phyloP scores from a whole-genome alignment of 192 early-diverging fungal species.

The Backusella morwellensis region DNA sequence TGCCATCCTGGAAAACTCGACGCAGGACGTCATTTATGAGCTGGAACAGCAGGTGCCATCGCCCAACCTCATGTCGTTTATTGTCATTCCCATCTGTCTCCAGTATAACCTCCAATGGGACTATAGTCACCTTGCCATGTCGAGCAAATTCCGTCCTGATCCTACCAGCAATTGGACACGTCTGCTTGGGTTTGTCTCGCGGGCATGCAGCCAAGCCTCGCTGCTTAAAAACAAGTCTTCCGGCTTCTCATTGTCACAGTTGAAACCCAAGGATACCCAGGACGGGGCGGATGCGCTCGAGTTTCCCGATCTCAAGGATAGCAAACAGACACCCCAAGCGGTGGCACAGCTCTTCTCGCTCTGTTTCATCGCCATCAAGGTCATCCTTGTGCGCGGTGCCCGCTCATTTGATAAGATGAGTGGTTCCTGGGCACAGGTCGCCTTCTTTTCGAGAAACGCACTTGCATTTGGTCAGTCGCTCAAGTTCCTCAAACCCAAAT shows the following conservation, averaged over 20 bases:
- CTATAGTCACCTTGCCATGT: not conserved
- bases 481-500: conserved; percentile 6
- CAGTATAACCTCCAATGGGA: conserved; percentile 39
- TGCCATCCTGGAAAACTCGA: conserved; percentile 45
- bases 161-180: conserved; percentile 27
- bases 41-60: conserved; percentile 43
- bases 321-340: conserved; percentile 14
- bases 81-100: conserved; percentile 50
- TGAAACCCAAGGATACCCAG: conserved; percentile 5
- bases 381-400: conserved; percentile 51
- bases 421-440: conserved; percentile 42
- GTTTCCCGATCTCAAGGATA: conserved; percentile 12
- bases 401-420: conserved; percentile 40
- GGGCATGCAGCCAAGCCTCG: conserved; percentile 28
- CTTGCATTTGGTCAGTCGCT: conserved; percentile 40
- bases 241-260: conserved; percentile 24
- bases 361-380: conserved; percentile 51
- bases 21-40: conserved; percentile 42
- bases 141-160: not conserved
- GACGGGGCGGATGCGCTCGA: not conserved
- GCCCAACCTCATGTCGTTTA: conserved; percentile 42
- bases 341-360: conserved; percentile 38
- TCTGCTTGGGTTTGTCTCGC: conserved; percentile 16
- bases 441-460: conserved; percentile 38
- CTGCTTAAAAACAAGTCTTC: conserved; percentile 12